These are phyloP conservation scores for Fusarium tricinctum DNA, from an alignment of 2,329 filamentous ascomycete species.

Conservation along the genomic window DNA sequence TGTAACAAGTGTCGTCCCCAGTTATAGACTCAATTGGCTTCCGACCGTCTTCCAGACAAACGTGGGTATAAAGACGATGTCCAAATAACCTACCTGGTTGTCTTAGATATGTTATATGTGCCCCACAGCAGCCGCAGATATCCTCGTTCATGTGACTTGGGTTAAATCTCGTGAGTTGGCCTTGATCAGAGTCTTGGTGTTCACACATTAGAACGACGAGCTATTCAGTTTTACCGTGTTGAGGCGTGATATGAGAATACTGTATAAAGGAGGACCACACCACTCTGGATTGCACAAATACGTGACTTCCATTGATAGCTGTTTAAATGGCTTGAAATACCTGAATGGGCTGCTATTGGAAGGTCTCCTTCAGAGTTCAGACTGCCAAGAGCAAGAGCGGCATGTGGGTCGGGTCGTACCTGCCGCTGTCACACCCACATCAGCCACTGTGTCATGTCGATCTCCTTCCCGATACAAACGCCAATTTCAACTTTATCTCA, in stretches of 20 bases:
- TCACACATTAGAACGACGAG: not conserved
- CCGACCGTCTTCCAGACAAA: not conserved
- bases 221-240: too few species aligned
- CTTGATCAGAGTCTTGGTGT: not conserved
- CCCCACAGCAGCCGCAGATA: conserved; percentile 36
- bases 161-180: conserved; percentile 3
- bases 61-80: rapidly evolving
- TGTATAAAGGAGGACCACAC: not conserved
- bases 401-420: conserved; percentile 35
- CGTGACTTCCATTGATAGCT: too few species aligned
- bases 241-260: too few species aligned
- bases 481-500: conserved; percentile 40
- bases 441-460: conserved; percentile 20
- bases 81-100: not conserved
- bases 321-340: too few species aligned
- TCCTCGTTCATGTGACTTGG: conserved; percentile 37
- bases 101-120: conserved; percentile 15
- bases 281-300: not conserved
- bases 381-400: not conserved
- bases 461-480: conserved; percentile 25
- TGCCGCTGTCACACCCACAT: conserved; percentile 8
- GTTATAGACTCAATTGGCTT: too few species aligned
- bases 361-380: not conserved
- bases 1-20: too few species aligned
- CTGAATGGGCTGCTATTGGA: too few species aligned